Base-by-base conservation (phyloP, 2,329 filamentous ascomycete species). In the Claviceps sp. region DNA sequence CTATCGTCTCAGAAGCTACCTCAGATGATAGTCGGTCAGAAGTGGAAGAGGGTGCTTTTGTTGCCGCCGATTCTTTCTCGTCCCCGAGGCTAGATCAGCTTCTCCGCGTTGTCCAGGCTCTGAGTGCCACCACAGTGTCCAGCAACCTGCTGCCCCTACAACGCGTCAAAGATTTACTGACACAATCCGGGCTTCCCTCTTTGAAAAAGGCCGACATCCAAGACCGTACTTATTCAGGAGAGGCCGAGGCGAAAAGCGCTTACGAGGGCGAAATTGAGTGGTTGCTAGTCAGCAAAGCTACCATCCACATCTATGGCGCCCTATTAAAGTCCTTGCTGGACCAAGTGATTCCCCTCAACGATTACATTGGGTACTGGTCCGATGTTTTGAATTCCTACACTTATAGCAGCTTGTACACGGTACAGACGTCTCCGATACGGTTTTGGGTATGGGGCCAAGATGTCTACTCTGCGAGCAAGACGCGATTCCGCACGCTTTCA, bases 331-430 rank as follows among this genome's bases (percentile, higher is more conserved):
- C 79, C 0, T 75, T 97, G 3, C 70, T 96, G 11, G 85, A 91
- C 52, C 85, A 93, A 60, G 94, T 89, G 11, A 82, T 91, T 11
- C 84, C 85, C 0, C 69, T 98, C 18, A 86, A 82, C 60, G 84
- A 95, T 57, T 89, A 95, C 59, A 84, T 95, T 24, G 90, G 85
- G 81, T 97, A 97, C 66, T 98, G 93, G 93, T 88, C 95, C 62
- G 86, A 93, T 58, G 78, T 96, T 2, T 70, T 95, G 34, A 79
- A 81, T 9, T 94, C 88, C 0, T 84, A 88, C 59, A 76, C 81
- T 48, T 87, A 85, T 61, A 90, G 86, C 57, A 84, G 82, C 37
- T 65, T 96, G 3, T 96, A 96, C 67, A 85, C 87, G 14, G 70
- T 94, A 8, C 93, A 98, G 66, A 95, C 84, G 0, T 88, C 85